Evolutionary conservation across 345 rosid species (phyloP).

Genomic region (Hibiscus syriacus): DNA sequence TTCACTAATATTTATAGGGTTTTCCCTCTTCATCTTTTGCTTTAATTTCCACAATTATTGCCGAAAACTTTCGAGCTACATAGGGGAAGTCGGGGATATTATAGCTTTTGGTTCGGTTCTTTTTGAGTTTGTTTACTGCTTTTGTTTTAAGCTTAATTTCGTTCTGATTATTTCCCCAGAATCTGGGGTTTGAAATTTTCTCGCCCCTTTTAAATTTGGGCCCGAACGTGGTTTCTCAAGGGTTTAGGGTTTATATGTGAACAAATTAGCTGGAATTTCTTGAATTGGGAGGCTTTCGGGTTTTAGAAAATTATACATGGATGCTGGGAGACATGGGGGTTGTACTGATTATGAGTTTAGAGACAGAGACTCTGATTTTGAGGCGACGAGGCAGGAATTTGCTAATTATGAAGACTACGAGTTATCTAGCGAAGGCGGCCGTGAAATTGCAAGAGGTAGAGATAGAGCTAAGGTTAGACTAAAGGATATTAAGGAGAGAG

Average conservation of each 20-base stretch:
- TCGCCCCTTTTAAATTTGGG: conserved; percentile 5
- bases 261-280: conserved; percentile 14
- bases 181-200: conserved; percentile 2
- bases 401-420: conserved; percentile 39
- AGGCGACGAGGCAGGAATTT: conserved; percentile 40
- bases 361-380: conserved; percentile 48
- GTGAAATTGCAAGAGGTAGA: conserved; percentile 25
- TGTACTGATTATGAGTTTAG: conserved; percentile 58
- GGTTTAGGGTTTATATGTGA: conserved; percentile 18
- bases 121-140: background rate
- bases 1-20: conserved; percentile 1
- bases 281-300: conserved; percentile 2
- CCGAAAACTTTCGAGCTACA: background rate
- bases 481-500: conserved; percentile 63
- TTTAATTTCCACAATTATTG: background rate
- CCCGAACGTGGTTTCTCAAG: background rate
- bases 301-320: conserved; percentile 38
- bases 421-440: conserved; percentile 33
- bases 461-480: conserved; percentile 46
- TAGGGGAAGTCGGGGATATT: background rate
- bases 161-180: conserved; percentile 8
- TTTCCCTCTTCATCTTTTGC: background rate
- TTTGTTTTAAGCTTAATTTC: conserved; percentile 9
- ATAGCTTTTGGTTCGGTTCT: background rate
- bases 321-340: conserved; percentile 78